These are phyloP conservation scores for Metschnikowia sp. DNA, from an alignment of 805 yeast genomes.

Conservation along the genomic window DNA sequence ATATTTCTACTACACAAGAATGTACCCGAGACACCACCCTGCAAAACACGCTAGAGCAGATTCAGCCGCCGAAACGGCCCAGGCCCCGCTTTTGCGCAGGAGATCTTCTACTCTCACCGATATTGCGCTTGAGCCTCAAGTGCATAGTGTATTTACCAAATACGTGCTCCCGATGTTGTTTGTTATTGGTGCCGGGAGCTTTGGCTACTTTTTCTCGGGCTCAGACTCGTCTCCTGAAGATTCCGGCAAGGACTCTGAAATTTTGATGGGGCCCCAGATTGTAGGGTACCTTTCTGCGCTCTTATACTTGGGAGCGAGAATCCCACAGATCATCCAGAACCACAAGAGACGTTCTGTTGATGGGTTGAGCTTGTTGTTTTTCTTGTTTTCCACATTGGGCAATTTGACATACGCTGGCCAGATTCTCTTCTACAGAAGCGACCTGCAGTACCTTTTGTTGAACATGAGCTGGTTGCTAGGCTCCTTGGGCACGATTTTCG, in stretches of 20 bases:
- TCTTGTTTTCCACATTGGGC: slow-evolving; percentile 70
- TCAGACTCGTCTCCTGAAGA: slow-evolving; percentile 11
- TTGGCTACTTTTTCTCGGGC: slow-evolving; percentile 56
- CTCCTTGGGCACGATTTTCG: slow-evolving; percentile 70
- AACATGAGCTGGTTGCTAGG: slow-evolving; percentile 79
- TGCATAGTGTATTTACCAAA: slow-evolving; percentile 45
- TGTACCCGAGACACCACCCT: slow-evolving; percentile 39
- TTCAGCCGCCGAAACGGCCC: slow-evolving; percentile 12
- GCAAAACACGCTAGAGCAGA: neutral
- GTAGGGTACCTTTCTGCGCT: slow-evolving; percentile 69
- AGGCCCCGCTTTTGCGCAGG: slow-evolving; percentile 41
- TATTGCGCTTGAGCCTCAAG: slow-evolving; percentile 45
- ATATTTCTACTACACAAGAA: slow-evolving; percentile 52
- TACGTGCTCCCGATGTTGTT: slow-evolving; percentile 58
- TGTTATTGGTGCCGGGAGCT: slow-evolving; percentile 58
- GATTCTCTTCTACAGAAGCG: slow-evolving; percentile 63
- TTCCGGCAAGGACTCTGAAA: slow-evolving; percentile 23
- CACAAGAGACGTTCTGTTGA: slow-evolving; percentile 71
- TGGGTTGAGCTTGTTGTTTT: slow-evolving; percentile 82
- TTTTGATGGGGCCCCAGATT: slow-evolving; percentile 56
- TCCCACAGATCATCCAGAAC: slow-evolving; percentile 85
- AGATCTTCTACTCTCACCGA: slow-evolving; percentile 52
- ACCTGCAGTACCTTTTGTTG: slow-evolving; percentile 53
- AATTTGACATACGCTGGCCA: slow-evolving; percentile 74
- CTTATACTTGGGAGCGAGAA: slow-evolving; percentile 63